phyloP scores from a whole-genome alignment of 2,329 filamentous ascomycete species.

The Lachnellula arida region DNA sequence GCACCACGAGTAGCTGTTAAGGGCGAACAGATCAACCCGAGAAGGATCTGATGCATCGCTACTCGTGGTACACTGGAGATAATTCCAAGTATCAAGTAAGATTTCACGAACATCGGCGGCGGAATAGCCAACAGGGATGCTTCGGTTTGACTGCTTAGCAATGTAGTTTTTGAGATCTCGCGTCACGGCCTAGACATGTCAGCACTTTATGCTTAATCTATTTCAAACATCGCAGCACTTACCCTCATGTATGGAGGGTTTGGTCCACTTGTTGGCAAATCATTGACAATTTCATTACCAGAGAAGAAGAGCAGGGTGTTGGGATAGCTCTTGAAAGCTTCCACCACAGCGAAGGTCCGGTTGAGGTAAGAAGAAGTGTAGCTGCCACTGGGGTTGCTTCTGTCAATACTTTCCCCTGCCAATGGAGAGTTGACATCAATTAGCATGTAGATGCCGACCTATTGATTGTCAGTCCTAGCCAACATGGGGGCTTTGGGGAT shows the following conservation, averaged over 20 bases:
- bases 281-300: conserved; percentile 73
- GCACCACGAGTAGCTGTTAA: conserved; percentile 76
- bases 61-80: conserved; percentile 60
- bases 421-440: conserved; percentile 65
- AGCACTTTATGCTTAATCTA: conserved; percentile 3
- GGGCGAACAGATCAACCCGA: conserved; percentile 68
- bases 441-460: conserved; percentile 62
- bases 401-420: conserved; percentile 52
- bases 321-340: conserved; percentile 62
- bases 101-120: conserved; percentile 73
- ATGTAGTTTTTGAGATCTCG: conserved; percentile 80
- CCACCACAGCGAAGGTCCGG: conserved; percentile 61
- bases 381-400: conserved; percentile 50
- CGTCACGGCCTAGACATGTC: conserved; percentile 57
- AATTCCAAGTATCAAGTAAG: conserved; percentile 70
- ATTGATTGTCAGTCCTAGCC: conserved; percentile 1
- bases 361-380: conserved; percentile 59
- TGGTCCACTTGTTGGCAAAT: conserved; percentile 51
- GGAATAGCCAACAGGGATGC: conserved; percentile 74
- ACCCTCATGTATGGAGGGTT: conserved; percentile 64
- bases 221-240: conserved; percentile 2
- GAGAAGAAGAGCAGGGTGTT: conserved; percentile 72
- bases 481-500: conserved; percentile 7
- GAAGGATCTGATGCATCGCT: conserved; percentile 54
- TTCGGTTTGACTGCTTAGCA: conserved; percentile 61